Percentiles rank a stretch among this genome's conserved stretches.
phyloP scores from a whole-genome alignment of 345 rosid species.

The Tarenaya hassleriana region DNA sequence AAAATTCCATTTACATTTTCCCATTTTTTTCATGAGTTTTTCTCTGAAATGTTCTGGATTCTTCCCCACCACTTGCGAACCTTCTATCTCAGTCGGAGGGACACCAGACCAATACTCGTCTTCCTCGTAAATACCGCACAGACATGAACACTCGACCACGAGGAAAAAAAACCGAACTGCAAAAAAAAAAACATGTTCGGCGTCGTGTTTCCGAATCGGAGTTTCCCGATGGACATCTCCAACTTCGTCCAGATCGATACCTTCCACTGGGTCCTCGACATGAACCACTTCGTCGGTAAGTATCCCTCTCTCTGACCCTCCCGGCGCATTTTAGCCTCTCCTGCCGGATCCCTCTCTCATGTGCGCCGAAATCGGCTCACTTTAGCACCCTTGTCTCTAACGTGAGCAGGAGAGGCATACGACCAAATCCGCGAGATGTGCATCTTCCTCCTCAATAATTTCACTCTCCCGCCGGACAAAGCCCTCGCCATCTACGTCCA shows the following conservation, averaged over 20 bases:
- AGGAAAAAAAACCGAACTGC: too few species aligned
- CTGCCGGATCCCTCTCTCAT: not conserved
- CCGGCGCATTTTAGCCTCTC: not conserved
- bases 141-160: too few species aligned
- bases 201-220: conserved; percentile 88
- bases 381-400: not conserved
- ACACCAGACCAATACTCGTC: too few species aligned
- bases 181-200: conserved; percentile 55
- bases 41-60: too few species aligned
- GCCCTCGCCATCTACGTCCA: conserved; percentile 92
- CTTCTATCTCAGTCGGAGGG: too few species aligned
- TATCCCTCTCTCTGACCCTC: conserved; percentile 5
- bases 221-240: conserved; percentile 92
- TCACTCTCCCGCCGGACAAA: conserved; percentile 78
- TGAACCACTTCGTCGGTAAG: conserved; percentile 89
- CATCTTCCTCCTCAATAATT: conserved; percentile 70
- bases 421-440: conserved; percentile 78
- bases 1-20: too few species aligned
- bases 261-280: conserved; percentile 92
- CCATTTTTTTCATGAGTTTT: too few species aligned
- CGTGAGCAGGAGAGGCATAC: conserved; percentile 63
- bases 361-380: not conserved
- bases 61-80: too few species aligned
- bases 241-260: conserved; percentile 85
- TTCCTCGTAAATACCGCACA: too few species aligned